A percentile compares a stretch with the other conserved stretches of the same genome.
Evolutionary conservation across 2,329 filamentous ascomycete species (phyloP).

Genomic region (Rhinocladiella mackenziei): DNA sequence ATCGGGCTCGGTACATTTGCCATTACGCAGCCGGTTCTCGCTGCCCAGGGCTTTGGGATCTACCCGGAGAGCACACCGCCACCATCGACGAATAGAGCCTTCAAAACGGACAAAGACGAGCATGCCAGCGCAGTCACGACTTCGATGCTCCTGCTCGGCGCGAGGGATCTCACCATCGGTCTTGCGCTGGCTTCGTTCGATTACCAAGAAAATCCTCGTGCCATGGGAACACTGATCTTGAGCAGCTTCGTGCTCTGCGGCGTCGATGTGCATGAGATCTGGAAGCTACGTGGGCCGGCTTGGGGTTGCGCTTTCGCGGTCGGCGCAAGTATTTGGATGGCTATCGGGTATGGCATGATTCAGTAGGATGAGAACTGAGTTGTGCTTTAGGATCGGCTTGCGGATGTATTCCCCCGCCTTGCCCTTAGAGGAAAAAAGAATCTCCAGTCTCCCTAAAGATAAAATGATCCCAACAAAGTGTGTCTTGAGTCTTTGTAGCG

Average conservation of each 20-base stretch:
- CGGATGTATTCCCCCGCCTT: no score
- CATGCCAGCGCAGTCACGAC: constrained; percentile 7
- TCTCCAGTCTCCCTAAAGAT: no score
- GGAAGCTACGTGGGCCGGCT: constrained; percentile 4
- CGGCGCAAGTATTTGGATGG: constrained; percentile 16
- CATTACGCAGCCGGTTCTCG: constrained; percentile 2
- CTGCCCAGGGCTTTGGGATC: constrained; percentile 15
- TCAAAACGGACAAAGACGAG: constrained; percentile 3
- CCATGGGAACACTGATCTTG: constrained; percentile 20
- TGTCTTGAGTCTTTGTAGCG: no score
- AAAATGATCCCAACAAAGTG: no score
- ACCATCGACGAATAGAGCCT: neutral
- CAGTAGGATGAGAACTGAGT: neutral
- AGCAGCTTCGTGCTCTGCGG: constrained; percentile 19
- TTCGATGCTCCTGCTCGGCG: constrained; percentile 22
- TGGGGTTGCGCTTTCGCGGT: constrained; percentile 11
- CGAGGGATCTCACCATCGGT: constrained; percentile 22
- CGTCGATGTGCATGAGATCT: constrained; percentile 17
- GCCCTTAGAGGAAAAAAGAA: no score
- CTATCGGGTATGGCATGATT: constrained; percentile 19
- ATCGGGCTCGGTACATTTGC: constrained; percentile 21
- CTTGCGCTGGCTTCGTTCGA: constrained; percentile 42
- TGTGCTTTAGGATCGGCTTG: no score
- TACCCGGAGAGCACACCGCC: constrained; percentile 9
- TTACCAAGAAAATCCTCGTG: constrained; percentile 36